Percentiles rank a stretch among this genome's conserved stretches.
phyloP scores from a whole-genome alignment of 169 alveolate genomes.

The Miamiensis avidus region DNA sequence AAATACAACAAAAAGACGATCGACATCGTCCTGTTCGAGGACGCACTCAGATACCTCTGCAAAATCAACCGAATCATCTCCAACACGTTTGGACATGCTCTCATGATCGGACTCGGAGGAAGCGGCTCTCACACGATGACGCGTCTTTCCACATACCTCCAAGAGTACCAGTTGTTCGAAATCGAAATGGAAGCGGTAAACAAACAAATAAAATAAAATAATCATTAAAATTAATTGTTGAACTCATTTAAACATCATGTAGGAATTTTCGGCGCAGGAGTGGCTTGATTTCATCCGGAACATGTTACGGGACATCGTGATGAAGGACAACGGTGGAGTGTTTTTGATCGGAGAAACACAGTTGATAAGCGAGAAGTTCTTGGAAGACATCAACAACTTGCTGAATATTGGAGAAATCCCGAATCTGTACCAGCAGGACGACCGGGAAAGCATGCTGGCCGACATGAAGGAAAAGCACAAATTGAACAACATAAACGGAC shows the following conservation, averaged over 20 bases:
- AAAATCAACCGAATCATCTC: slow-evolving; percentile 60
- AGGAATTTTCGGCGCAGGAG: slow-evolving; percentile 56
- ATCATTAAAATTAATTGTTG: background rate
- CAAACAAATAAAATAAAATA: background rate
- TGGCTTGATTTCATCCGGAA: slow-evolving; percentile 66
- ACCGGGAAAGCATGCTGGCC: slow-evolving; percentile 41
- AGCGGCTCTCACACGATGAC: slow-evolving; percentile 65
- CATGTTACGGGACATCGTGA: slow-evolving; percentile 44
- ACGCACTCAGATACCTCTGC: slow-evolving; percentile 54
- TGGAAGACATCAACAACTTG: slow-evolving; percentile 69
- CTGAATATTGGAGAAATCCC: slow-evolving; percentile 72
- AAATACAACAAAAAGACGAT: slow-evolving; percentile 53
- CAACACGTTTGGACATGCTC: slow-evolving; percentile 62
- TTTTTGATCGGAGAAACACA: slow-evolving; percentile 57
- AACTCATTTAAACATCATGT: background rate
- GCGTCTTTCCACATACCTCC: slow-evolving; percentile 54
- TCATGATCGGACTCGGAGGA: slow-evolving; percentile 70
- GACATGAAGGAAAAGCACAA: slow-evolving; percentile 62
- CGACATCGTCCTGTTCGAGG: slow-evolving; percentile 59
- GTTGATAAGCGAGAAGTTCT: slow-evolving; percentile 54
- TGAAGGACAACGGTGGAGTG: slow-evolving; percentile 50
- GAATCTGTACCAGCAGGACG: slow-evolving; percentile 59
- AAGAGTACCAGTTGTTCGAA: slow-evolving; percentile 55
- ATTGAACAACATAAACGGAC: slow-evolving; percentile 19
- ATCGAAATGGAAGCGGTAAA: slow-evolving; percentile 43